Base-by-base conservation (phyloP, 345 rosid genomes). In the Hypericum perforatum region DNA sequence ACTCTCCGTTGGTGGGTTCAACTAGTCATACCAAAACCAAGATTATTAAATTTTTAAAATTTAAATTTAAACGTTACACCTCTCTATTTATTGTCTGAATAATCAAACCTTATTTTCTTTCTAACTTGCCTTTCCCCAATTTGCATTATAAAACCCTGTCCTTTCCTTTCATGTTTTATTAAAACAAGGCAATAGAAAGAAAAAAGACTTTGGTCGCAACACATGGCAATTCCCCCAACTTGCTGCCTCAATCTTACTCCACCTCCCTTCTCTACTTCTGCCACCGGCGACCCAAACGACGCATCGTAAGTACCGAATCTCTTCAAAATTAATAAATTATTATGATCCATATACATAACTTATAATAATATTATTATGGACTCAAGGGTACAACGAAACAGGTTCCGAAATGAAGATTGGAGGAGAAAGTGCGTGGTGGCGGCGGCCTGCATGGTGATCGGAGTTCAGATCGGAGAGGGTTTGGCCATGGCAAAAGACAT, bases 191-290 rank as follows among this genome's bases (percentile, higher is more conserved):
- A 37, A n/a, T 16, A 15, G 16, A 50, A 37, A 41, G 4, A 49
- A 54, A n/a, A 22, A 4, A 22, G 32, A 22, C 32, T 1, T 1
- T 22, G 4, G 32, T 22, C 32, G 4, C 32, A 22, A 22, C 32
- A 8, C 43, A 80, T 77, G 88, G 74, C 80, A 7, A 49, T 65
- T 32, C 41, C 77, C 42, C 36, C 72, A 14, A 36, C 61, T 39
- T 79, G 77, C 54, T 78, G 74, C 66, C 68, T 79, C 61, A 79
- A 75, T 54, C 74, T 68, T 54, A 57, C 71, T 39, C 71, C 58
- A 50, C 71, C 76, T 7, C 0, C 64, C 41, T 11, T 62, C 0
- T 52, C 45, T 12, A 50, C 61, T 2, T 16, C 64, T 44, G 40
- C 68, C 11, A 22, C 65, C 7, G 7, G 22, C 6, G 0, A 56